These are phyloP conservation scores for Debaryomyces sp. DNA, from an alignment of 1,139 yeast genomes.

Conservation along the genomic window DNA sequence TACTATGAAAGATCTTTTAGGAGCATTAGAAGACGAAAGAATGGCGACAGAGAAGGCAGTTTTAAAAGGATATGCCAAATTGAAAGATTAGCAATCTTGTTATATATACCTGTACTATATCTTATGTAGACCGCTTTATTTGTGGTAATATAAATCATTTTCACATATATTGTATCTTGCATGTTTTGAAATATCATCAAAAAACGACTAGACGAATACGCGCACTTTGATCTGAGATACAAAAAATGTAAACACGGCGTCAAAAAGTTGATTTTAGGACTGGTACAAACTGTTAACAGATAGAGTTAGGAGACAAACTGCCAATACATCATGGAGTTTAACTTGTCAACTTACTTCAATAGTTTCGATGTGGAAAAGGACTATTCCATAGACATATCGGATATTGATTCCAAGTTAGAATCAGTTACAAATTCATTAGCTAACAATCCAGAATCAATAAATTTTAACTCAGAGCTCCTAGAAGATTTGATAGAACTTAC, in stretches of 20 bases:
- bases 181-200: background rate
- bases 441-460: conserved; percentile 63
- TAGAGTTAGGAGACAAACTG: background rate
- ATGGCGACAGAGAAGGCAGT: conserved; percentile 78
- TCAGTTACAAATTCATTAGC: conserved; percentile 64
- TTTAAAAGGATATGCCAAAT: conserved; percentile 82
- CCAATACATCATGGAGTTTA: conserved; percentile 49
- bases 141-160: conserved; percentile 2
- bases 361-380: conserved; percentile 65
- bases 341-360: conserved; percentile 61
- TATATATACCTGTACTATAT: conserved; percentile 4
- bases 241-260: conserved; percentile 6
- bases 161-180: background rate
- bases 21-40: conserved; percentile 80
- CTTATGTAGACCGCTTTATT: conserved; percentile 1
- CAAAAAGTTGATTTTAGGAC: background rate
- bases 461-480: conserved; percentile 54
- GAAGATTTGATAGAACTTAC: conserved; percentile 62
- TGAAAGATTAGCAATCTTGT: conserved; percentile 53
- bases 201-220: conserved; percentile 3
- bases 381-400: conserved; percentile 39
- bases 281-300: background rate
- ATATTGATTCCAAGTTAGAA: conserved; percentile 52
- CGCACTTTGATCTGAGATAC: background rate
- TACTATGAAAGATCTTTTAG: conserved; percentile 78